A percentile compares a stretch with the other conserved stretches of the same genome.
Conservation (phyloP, 2,329 filamentous ascomycete genomes). For the Arthrobotrys pseudoclavata region DNA sequence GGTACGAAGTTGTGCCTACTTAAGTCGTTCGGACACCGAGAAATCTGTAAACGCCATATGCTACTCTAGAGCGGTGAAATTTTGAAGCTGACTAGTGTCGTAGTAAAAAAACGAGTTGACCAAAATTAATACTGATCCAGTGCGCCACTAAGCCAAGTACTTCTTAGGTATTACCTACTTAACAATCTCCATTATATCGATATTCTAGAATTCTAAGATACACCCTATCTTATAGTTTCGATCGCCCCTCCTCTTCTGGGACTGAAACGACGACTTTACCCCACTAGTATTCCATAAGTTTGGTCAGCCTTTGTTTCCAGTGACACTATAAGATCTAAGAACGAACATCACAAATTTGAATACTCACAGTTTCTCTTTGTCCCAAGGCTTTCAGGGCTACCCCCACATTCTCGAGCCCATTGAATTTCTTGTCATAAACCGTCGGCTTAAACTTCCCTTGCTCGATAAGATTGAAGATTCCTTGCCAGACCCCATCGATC, state of each 20-base stretch:
- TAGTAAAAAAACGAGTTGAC: no score
- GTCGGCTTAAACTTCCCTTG: slow-evolving; percentile 85
- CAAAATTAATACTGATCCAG: no score
- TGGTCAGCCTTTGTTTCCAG: background rate
- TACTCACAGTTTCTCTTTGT: slow-evolving; percentile 75
- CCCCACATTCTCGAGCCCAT: slow-evolving; percentile 83
- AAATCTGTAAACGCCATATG: no score
- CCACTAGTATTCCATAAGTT: slow-evolving; percentile 70
- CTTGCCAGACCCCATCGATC: slow-evolving; percentile 82
- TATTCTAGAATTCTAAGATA: no score
- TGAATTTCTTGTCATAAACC: slow-evolving; percentile 85
- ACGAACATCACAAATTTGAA: background rate
- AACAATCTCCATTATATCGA: background rate
- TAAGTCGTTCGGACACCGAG: no score
- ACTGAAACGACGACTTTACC: slow-evolving; percentile 95
- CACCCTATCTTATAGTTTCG: slow-evolving; percentile 61
- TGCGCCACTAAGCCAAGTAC: no score
- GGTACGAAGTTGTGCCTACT: no score
- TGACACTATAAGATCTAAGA: background rate
- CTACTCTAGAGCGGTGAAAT: no score
- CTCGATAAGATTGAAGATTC: slow-evolving; percentile 81
- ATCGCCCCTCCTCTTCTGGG: slow-evolving; percentile 74
- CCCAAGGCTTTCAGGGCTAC: slow-evolving; percentile 83
- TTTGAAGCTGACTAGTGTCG: no score
- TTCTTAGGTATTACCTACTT: no score